Percentiles rank a stretch among this genome's conserved stretches.
These are phyloP conservation scores for Takashimella tepidaria DNA, from an alignment of 1,284 basidiomycete genomes.

Conservation along the genomic window DNA sequence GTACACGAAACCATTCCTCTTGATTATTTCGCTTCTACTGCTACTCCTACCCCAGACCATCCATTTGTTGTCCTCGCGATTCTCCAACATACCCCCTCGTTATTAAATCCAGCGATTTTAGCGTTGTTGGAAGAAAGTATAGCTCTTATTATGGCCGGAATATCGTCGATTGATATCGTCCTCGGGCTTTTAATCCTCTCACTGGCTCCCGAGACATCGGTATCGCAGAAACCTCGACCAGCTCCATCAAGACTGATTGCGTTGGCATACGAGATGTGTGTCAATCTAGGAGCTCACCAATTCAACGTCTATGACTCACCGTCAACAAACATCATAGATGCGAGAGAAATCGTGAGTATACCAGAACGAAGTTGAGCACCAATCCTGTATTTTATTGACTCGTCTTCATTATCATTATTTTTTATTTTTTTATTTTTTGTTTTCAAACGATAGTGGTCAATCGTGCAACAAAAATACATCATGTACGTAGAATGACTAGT, in stretches of 20 bases:
- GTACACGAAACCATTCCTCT: constrained; percentile 21
- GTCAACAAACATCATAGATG: neutral
- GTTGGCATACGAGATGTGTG: constrained; percentile 18
- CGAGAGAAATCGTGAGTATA: neutral
- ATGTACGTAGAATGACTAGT: neutral
- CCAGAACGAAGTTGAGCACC: too few species aligned
- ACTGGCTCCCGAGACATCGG: constrained; percentile 9
- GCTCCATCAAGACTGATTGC: constrained; percentile 15
- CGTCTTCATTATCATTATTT: too few species aligned
- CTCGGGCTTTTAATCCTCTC: constrained; percentile 18
- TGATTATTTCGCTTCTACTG: constrained; percentile 15
- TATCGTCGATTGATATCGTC: constrained; percentile 14
- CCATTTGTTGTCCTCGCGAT: constrained; percentile 23
- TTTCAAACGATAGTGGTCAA: neutral
- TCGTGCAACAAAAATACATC: neutral
- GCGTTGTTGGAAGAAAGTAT: constrained; percentile 19
- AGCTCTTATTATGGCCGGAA: constrained; percentile 12
- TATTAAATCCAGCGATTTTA: neutral
- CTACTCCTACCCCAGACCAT: constrained; percentile 16
- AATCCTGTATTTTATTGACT: too few species aligned
- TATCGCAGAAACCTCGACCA: constrained; percentile 1
- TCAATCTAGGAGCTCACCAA: constrained; percentile 13
- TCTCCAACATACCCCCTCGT: constrained; percentile 10
- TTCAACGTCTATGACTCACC: neutral
- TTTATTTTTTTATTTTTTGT: too few species aligned